These are phyloP conservation scores for Gossypium longicalyx DNA, from an alignment of 345 rosid genomes.

Conservation along the genomic window DNA sequence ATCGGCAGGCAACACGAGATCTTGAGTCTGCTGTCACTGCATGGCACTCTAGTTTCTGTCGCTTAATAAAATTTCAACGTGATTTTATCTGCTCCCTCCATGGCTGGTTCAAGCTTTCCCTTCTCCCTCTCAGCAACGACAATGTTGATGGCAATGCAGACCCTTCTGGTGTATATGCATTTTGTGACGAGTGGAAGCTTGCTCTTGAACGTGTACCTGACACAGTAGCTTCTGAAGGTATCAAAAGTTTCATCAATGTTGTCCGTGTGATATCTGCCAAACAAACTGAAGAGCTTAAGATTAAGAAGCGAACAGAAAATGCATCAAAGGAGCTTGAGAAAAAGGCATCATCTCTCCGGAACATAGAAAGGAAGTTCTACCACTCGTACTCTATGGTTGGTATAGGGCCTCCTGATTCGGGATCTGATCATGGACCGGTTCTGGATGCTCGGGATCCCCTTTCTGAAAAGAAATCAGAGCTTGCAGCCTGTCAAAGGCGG, in stretches of 20 bases:
- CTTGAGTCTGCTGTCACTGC: conserved; percentile 77
- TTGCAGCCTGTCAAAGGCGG: conserved; percentile 75
- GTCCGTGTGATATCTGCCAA: conserved; percentile 72
- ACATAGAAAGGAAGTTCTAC: conserved; percentile 88
- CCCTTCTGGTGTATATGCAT: conserved; percentile 53
- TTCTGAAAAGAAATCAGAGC: conserved; percentile 78
- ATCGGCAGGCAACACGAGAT: conserved; percentile 88
- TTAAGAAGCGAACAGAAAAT: conserved; percentile 66
- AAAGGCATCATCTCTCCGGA: conserved; percentile 81
- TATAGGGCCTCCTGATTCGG: conserved; percentile 65
- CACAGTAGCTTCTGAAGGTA: conserved; percentile 94
- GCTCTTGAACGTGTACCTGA: conserved; percentile 92
- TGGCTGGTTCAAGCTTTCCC: conserved; percentile 89
- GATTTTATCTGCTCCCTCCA: conserved; percentile 74
- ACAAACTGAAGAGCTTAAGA: conserved; percentile 77
- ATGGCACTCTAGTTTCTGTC: conserved; percentile 90
- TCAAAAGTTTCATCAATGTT: conserved; percentile 86
- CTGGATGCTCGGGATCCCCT: conserved; percentile 92
- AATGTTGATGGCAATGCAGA: conserved; percentile 34
- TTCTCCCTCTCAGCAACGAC: conserved; percentile 63
- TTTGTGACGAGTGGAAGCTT: conserved; percentile 92
- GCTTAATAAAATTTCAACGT: conserved; percentile 72
- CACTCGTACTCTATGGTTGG: conserved; percentile 92
- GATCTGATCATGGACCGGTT: conserved; percentile 52
- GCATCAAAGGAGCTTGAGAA: conserved; percentile 88